Percentiles rank a stretch among this genome's conserved stretches.
Conservation (phyloP, 1,284 basidiomycete species). For the Boletus sp. region DNA sequence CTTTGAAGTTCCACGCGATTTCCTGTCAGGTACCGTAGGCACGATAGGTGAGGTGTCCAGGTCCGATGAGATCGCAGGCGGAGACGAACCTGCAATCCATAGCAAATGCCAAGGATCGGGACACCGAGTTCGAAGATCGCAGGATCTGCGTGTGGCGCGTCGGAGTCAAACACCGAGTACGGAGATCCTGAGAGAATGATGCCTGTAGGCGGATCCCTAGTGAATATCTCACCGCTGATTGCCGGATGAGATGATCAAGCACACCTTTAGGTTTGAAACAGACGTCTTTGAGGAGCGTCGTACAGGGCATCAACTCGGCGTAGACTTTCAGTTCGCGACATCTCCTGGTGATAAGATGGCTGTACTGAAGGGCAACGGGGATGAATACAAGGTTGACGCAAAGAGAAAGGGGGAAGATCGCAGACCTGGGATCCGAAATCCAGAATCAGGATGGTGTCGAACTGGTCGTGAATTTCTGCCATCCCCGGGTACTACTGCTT, state of each 20-base stretch:
- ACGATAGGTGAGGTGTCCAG: background rate
- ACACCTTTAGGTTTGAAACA: conserved; percentile 93
- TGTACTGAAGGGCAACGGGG: conserved; percentile 60
- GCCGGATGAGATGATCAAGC: background rate
- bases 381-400: conserved; percentile 4
- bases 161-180: conserved; percentile 94
- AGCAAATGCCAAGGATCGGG: conserved; percentile 96
- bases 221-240: background rate
- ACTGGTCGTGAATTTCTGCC: conserved; percentile 90
- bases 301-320: conserved; percentile 97
- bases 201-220: conserved; percentile 44
- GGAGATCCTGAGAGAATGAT: conserved; percentile 98
- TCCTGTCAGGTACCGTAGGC: conserved; percentile 45
- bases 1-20: conserved; percentile 88
- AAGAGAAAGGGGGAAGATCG: conserved; percentile 15
- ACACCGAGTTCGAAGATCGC: conserved; percentile 90
- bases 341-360: conserved; percentile 95
- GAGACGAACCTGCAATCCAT: conserved; percentile 82
- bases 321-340: conserved; percentile 98
- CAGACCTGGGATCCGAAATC: conserved; percentile 95
- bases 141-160: conserved; percentile 92
- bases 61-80: background rate
- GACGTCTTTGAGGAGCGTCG: conserved; percentile 85
- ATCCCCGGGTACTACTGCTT: conserved; percentile 34
- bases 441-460: conserved; percentile 94